Evolutionary conservation across 495 filamentous ascomycete species (phyloP).

Genomic region (Haplographium delicatum): DNA sequence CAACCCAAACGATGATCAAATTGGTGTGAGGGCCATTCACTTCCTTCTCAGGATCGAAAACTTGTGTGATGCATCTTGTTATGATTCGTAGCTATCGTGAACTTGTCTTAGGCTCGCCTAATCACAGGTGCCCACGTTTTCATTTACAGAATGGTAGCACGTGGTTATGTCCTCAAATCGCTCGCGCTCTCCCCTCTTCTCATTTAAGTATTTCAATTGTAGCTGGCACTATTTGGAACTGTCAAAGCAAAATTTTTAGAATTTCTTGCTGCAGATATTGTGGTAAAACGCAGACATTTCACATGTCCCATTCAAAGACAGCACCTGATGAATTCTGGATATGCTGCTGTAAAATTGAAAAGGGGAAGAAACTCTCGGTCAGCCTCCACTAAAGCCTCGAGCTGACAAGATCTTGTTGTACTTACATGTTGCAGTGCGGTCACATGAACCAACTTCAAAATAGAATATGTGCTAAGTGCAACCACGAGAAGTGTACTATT

Average conservation of each 20-base stretch:
- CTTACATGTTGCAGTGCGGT: no score
- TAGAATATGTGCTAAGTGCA: no score
- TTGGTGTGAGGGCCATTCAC: not conserved
- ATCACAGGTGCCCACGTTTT: not conserved
- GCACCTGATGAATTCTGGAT: conserved; percentile 16
- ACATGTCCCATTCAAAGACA: conserved; percentile 1
- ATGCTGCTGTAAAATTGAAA: conserved; percentile 5
- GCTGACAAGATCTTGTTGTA: not conserved
- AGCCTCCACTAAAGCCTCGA: not conserved
- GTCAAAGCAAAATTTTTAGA: not conserved
- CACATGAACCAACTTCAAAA: no score
- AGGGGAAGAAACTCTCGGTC: conserved; percentile 5
- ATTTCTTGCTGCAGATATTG: not conserved
- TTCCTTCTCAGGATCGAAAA: not conserved
- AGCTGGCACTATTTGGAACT: not conserved
- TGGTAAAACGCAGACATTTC: not conserved
- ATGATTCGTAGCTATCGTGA: not conserved
- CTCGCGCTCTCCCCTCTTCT: not conserved
- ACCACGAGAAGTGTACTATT: no score
- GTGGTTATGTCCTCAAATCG: not conserved
- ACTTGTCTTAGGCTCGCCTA: conserved; percentile 5
- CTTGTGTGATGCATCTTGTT: not conserved
- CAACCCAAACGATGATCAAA: not conserved
- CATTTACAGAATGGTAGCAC: not conserved
- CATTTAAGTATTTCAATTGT: not conserved